phyloP scores from a whole-genome alignment of 2,329 filamentous ascomycete species.

The Clarireedia hainanense region DNA sequence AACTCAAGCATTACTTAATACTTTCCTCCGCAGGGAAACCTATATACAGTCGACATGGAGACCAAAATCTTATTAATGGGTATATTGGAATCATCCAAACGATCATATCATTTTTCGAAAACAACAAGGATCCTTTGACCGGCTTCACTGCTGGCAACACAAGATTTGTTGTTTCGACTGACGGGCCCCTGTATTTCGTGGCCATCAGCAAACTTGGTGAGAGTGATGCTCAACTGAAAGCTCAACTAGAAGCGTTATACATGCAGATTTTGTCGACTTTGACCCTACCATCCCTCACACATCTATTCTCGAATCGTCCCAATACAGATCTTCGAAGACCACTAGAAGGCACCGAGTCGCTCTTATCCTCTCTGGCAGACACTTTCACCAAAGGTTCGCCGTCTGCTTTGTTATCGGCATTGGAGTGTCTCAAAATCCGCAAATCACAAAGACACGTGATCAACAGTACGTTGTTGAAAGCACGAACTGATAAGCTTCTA shows the following conservation, averaged over 20 bases:
- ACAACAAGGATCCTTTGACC: constrained; percentile 65
- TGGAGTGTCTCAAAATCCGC: constrained; percentile 88
- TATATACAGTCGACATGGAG: constrained; percentile 92
- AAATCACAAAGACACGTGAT: constrained; percentile 82
- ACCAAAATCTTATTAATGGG: constrained; percentile 80
- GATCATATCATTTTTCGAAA: constrained; percentile 94
- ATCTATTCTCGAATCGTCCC: constrained; percentile 81
- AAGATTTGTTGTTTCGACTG: constrained; percentile 76
- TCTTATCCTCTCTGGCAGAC: constrained; percentile 87
- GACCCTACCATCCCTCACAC: constrained; percentile 77
- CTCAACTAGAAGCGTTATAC: constrained; percentile 87
- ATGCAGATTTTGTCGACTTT: constrained; percentile 97
- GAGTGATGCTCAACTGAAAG: constrained; percentile 78
- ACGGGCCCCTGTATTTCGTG: constrained; percentile 85
- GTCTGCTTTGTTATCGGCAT: constrained; percentile 76
- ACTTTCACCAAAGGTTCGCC: constrained; percentile 91
- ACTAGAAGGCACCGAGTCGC: constrained; percentile 80
- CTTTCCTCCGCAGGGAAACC: constrained; percentile 94
- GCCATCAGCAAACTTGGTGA: constrained; percentile 90
- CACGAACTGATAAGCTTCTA: constrained; percentile 67
- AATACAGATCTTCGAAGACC: constrained; percentile 91
- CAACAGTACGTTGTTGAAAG: constrained; percentile 78
- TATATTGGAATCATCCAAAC: constrained; percentile 96
- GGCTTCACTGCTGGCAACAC: constrained; percentile 83
- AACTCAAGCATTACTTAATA: constrained; percentile 95